Base-by-base conservation (phyloP, 2,329 filamentous ascomycete genomes). In the Colletotrichum sp. region DNA sequence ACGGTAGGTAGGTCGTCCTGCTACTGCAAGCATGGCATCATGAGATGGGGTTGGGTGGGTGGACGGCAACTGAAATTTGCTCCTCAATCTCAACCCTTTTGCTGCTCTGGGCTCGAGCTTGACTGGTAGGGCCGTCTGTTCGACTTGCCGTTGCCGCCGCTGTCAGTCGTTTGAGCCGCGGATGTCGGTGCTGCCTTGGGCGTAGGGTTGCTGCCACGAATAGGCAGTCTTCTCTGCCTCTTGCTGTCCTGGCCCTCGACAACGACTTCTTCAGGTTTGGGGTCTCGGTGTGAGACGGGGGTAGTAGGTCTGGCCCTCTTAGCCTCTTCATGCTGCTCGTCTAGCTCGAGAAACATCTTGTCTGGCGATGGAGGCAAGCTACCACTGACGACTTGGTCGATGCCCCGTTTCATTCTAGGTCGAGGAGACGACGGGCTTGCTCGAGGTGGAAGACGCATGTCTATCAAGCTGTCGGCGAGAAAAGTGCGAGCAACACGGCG, bases 401-500 rank as follows among this genome's bases (percentile, higher is more conserved):
- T 74, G 28, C 36, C 13, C 27, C 71, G 58, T 48, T 76, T 76
- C 52, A 28, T 70, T 30, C 52, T 39, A 39, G 28, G 52, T 25
- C 27, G 71, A 25, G 30, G 71, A 27, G 34, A 58, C 15, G 34
- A 58, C 12, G 56, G 64, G 22, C 34, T 52, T 22, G 70, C 22
- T 52, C 52, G 56, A 3, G 32, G n/a, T 39, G 73, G 69, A 5
- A 73, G 67, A 16, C 48, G 64, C 70, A 75, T 69, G 43, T 73
- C 69, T 48, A 73, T 75, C 73, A 75, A 65, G 58, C 62, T 73
- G 6, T 75, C 73, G 8, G 64, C 73, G 22, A 75, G 56, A 48
- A 71, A 52, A 22, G 34, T 68, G 30, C 64, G 73, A 55, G 64
- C 30, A 34, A 73, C 48, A 25, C 70, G 73, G 61, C 64, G 70